Percentiles rank a stretch among this genome's conserved stretches.
Conservation (phyloP, 495 filamentous ascomycete genomes). For the Mycothermus thermophilus region DNA sequence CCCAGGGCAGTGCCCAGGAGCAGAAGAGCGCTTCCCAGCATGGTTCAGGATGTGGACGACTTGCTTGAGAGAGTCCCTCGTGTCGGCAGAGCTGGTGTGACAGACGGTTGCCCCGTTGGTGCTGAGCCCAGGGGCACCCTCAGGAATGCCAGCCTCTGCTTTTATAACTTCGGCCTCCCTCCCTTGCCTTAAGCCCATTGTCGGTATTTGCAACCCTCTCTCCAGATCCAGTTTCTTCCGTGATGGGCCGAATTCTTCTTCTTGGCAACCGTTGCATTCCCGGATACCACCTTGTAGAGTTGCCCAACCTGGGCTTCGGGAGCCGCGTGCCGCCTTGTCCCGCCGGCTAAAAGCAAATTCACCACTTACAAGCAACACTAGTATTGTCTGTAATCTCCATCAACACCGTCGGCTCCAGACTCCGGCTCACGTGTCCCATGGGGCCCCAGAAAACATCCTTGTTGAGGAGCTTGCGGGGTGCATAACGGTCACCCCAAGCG, state of each 20-base stretch:
- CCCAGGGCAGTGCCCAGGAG: conserved; percentile 10
- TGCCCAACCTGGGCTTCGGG: conserved; percentile 1
- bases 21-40: conserved; percentile 11
- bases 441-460: not conserved
- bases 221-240: conserved; percentile 9
- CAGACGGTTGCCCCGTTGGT: not conserved
- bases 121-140: not conserved
- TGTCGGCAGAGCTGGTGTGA: not conserved
- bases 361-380: conserved; percentile 5
- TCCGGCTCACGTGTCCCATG: conserved; percentile 1
- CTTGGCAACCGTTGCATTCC: conserved; percentile 9
- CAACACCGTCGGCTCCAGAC: conserved; percentile 5
- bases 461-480: conserved; percentile 7
- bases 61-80: too few relatives aligned
- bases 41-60: too few relatives aligned
- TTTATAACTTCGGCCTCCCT: too few relatives aligned
- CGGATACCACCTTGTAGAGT: conserved; percentile 3
- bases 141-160: not conserved
- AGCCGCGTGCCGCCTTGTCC: conserved; percentile 9
- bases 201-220: conserved; percentile 1
- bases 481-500: conserved; percentile 3
- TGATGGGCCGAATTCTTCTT: not conserved
- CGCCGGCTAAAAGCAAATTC: conserved; percentile 10
- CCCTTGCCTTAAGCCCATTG: too few relatives aligned
- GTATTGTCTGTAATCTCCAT: conserved; percentile 6